Conservation (phyloP, 2,329 filamentous ascomycete species). For the Dactylella cylindrospora region DNA sequence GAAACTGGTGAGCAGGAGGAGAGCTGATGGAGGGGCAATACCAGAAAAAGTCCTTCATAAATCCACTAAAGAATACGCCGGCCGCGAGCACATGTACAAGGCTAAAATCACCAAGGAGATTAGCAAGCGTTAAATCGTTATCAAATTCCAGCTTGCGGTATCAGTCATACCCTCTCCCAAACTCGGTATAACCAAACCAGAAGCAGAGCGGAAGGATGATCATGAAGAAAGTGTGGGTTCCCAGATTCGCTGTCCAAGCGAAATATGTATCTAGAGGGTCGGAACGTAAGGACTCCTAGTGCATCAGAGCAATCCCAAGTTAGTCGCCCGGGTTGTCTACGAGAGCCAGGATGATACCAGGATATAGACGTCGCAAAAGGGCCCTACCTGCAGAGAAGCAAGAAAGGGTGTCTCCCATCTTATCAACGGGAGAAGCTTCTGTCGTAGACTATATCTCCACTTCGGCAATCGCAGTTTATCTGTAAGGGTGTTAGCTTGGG, state of each 20-base stretch:
- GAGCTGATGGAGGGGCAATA: slow-evolving; percentile 13
- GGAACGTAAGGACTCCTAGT: slow-evolving; percentile 29
- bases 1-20: not conserved
- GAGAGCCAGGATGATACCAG: not conserved
- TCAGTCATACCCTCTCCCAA: slow-evolving; percentile 76
- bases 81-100: slow-evolving; percentile 70
- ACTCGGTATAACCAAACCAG: slow-evolving; percentile 85
- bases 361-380: not conserved
- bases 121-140: not conserved
- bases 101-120: slow-evolving; percentile 48
- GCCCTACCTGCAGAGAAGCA: slow-evolving; percentile 70
- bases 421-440: slow-evolving; percentile 78
- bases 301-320: not conserved
- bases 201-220: slow-evolving; percentile 89
- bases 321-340: not conserved
- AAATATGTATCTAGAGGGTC: slow-evolving; percentile 87
- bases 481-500: slow-evolving; percentile 52
- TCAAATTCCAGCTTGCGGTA: not conserved
- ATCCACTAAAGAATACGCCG: slow-evolving; percentile 85
- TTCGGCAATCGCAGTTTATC: slow-evolving; percentile 78
- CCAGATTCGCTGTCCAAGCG: slow-evolving; percentile 90
- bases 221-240: slow-evolving; percentile 99
- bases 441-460: slow-evolving; percentile 86
- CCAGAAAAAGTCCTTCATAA: slow-evolving; percentile 90
- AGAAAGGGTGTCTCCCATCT: slow-evolving; percentile 95